Evolutionary conservation across 2,329 filamentous ascomycete genomes (phyloP), one percentile per base, ranked within the genome.

Genomic region (Botrytis hyacinthi): DNA sequence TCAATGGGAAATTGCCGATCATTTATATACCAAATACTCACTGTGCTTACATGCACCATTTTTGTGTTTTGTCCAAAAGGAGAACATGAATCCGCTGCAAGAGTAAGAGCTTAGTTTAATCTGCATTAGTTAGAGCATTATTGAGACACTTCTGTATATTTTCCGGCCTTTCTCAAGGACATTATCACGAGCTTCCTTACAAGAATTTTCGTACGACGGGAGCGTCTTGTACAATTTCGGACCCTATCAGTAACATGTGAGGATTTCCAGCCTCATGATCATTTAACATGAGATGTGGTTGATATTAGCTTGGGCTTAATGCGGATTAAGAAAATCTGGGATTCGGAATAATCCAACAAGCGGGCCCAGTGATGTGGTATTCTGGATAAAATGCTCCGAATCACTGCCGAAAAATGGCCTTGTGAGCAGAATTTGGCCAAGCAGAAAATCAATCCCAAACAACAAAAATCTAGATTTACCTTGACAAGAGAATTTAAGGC

Each of bases 321-420:
- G 62, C 40, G 40, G 51, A 70, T n/a, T 35, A 54, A 16, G 7
- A n/a, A 61, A 70, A 32, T 46, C 54, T 73, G 71, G 54, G 40
- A 68, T 42, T 32, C 63, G 63, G 63, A 70, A 61, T 46, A 73
- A 70, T 69, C 26, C 4, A 73, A 60, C 51, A 69, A 73, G 70
- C 71, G 71, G 60, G 26, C 46, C 71, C 71, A 73, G 40, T 73
- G 65, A 59, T 20, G 48, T 69, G 54, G 63, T 14, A 68, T 29
- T 29, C 48, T 57, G 40, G 51, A 69, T 68, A 48, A 73, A 61
- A 37, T 29, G 37, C 48, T 60, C 71, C 71, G 63, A 73, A 42
- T 69, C 54, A 68, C 44, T 69, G 71, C 71, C 71, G 71, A 73
- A 61, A 69, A n/a, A 12, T 73, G 71, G 44, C 72, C 66, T 73